Base-by-base conservation (phyloP, 768 basidiomycete genomes). In the Boletus vermiculosoides region DNA sequence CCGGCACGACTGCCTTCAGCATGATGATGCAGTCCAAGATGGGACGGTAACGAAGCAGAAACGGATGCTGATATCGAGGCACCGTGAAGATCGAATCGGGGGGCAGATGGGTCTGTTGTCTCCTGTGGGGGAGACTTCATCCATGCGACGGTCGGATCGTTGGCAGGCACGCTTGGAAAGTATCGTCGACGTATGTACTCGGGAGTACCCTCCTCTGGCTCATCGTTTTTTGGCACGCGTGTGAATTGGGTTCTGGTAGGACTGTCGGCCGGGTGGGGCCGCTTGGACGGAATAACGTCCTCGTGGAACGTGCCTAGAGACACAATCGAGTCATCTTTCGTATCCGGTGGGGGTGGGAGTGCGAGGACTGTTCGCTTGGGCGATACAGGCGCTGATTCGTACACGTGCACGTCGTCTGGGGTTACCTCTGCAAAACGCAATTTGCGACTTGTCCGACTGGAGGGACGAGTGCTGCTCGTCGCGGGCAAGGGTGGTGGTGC, bases 21-120 rank as follows among this genome's bases (percentile, higher is more conserved):
- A 66, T 96, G 94, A 67, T 97, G 94, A 71, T 98, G 94, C 4
- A 96, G 77, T 5, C 94, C 94, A 7, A 93, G 80, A 73, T 94
- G 87, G 0, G 90, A 87, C 2, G 93, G 94, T 3, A 96, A 77
- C 1, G 76, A 77, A 0, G 77, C 69, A 3, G 83, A 81, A 3
- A 85, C 63, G 3, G 77, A 66, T 0, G 75, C 56, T 1, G 90
- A 77, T n/a, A 96, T 86, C 0, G 83, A 82, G 11, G 73, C 76
- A 8, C 93, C 94, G 1, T 80, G 77, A 2, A 95, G 80, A 70
- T 95, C 90, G 66, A 94, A 96, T 81, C 81, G 59, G 80, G 82
- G 39, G 74, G 76, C 15, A 66, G 63, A 49, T 66, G 63, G 4
- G 73, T 68, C 11, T 8, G 46, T 25, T 2, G 56, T 13, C 3